Conservation (phyloP, 2,329 filamentous ascomycete genomes). For the Trichoderma sp. region DNA sequence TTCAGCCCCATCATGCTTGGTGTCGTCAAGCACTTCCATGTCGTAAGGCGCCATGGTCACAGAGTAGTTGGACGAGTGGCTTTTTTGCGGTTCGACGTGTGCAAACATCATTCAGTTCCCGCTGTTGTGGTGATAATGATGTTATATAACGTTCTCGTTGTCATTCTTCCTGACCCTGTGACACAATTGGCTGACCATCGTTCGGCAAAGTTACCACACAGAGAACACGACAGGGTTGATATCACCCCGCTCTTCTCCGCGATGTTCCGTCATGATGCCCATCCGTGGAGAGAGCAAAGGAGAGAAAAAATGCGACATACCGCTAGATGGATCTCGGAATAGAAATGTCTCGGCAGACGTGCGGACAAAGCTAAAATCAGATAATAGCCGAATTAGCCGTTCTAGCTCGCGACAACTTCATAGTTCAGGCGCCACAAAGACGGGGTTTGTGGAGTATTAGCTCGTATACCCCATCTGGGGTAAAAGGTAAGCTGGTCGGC, state of each 20-base stretch:
- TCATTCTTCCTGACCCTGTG: neutral
- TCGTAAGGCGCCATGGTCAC: neutral
- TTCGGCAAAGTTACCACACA: neutral
- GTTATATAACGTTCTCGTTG: neutral
- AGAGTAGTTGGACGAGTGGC: neutral
- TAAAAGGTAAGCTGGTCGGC: neutral
- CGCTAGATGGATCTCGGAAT: neutral
- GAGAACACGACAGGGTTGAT: neutral
- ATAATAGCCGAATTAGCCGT: slow-evolving; percentile 8
- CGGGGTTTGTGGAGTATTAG: slow-evolving; percentile 2
- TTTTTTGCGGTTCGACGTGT: neutral
- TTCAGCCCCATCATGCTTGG: neutral
- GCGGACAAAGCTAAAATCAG: neutral
- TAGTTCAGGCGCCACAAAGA: neutral
- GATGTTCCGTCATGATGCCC: neutral
- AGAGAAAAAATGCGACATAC: neutral
- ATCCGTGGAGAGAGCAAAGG: neutral
- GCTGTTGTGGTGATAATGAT: neutral
- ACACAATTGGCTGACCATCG: neutral
- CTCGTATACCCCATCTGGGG: neutral
- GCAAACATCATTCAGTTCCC: neutral
- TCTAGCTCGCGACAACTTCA: neutral
- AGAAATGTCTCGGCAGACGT: neutral
- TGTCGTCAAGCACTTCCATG: neutral
- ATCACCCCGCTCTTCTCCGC: neutral